Evolutionary conservation across 208 protist genomes (phyloP).

Genomic region (Trichomonas tenax): DNA sequence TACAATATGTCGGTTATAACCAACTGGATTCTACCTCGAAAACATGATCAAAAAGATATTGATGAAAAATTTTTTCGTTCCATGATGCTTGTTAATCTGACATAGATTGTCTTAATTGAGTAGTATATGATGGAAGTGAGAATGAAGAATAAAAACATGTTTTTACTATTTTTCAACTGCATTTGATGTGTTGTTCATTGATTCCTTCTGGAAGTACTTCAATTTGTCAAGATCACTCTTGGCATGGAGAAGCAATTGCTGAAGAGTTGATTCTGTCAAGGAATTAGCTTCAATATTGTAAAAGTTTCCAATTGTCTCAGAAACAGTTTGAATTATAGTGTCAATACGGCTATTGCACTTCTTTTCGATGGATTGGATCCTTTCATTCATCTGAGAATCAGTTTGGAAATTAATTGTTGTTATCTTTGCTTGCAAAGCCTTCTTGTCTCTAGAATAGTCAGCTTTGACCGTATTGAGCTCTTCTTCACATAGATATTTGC

Average conservation of each 20-base stretch:
- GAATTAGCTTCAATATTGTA: background rate
- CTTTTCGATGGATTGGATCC: background rate
- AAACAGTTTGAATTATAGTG: background rate
- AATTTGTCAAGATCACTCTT: background rate
- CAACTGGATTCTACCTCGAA: no score
- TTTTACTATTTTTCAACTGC: no score
- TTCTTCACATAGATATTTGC: background rate
- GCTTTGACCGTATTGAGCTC: background rate
- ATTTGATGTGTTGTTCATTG: background rate
- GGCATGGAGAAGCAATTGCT: background rate
- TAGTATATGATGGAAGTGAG: no score
- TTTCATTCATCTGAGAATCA: background rate
- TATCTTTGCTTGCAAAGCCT: background rate
- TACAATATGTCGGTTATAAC: no score
- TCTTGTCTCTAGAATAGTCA: background rate
- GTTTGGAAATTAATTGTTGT: background rate
- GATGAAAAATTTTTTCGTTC: no score
- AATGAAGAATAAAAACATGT: no score
- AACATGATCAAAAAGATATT: no score
- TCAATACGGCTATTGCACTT: background rate
- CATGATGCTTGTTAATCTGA: no score
- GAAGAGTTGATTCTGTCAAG: background rate
- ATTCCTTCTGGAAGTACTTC: background rate
- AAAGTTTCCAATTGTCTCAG: background rate
- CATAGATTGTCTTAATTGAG: no score